Conservation (phyloP, 441 rosid genomes). For the Gossypium lobatum region DNA sequence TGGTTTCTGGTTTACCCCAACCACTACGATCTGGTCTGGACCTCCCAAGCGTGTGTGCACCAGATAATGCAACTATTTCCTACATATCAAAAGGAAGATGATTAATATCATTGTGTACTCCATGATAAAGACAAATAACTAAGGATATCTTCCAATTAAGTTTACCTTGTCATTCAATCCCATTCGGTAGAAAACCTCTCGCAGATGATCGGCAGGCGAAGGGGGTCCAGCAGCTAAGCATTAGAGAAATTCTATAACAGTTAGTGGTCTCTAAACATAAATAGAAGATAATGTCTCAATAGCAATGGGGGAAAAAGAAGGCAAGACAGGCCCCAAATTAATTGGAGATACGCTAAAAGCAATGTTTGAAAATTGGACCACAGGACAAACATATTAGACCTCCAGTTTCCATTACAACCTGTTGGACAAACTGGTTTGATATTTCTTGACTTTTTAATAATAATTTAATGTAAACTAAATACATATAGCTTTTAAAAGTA, state of each 20-base stretch:
- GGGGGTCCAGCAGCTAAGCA: conserved; percentile 80
- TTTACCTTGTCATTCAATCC: conserved; percentile 79
- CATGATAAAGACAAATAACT: background rate
- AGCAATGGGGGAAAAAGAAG: background rate
- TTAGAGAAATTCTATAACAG: background rate
- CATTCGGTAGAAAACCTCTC: conserved; percentile 89
- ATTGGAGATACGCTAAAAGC: background rate
- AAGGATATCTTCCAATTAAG: background rate
- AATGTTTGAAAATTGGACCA: background rate
- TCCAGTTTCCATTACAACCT: background rate
- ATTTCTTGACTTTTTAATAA: background rate
- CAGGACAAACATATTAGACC: background rate
- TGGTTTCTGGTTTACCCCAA: conserved; percentile 93
- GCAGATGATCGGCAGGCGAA: conserved; percentile 74
- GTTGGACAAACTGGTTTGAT: background rate
- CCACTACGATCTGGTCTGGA: conserved; percentile 94
- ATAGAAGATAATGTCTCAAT: background rate
- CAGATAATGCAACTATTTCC: conserved; percentile 94
- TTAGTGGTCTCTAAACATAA: conserved; percentile 4
- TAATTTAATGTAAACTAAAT: background rate
- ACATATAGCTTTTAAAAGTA: too few relatives aligned
- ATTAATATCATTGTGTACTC: background rate
- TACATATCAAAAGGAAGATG: conserved; percentile 23
- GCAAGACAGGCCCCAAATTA: background rate
- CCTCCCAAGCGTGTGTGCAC: conserved; percentile 94